A percentile compares a stretch with the other conserved stretches of the same genome.
Evolutionary conservation across 495 filamentous ascomycete genomes (phyloP).

Genomic region (Jackrogersella multiformis): DNA sequence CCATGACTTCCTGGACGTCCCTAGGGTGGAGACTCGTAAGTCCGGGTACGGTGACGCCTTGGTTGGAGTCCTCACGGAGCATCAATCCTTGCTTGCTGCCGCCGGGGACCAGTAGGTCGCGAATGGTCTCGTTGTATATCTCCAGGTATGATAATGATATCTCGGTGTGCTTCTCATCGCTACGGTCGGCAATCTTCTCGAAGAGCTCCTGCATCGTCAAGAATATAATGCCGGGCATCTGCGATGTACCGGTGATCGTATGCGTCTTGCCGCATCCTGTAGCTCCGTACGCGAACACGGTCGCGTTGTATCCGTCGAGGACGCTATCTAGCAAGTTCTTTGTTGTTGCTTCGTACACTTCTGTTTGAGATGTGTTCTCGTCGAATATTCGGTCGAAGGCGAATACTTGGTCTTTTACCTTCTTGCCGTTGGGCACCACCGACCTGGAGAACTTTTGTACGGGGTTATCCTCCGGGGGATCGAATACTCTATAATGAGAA

Average conservation of each 20-base stretch:
- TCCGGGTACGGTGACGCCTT: constrained; percentile 90
- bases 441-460: constrained; percentile 89
- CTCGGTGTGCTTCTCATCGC: constrained; percentile 86
- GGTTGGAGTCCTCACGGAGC: constrained; percentile 93
- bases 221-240: constrained; percentile 98
- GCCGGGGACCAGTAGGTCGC: constrained; percentile 88
- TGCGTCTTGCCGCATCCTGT: constrained; percentile 99
- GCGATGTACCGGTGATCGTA: constrained; percentile 93
- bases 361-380: constrained; percentile 89
- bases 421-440: constrained; percentile 84
- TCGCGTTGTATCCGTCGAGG: constrained; percentile 97
- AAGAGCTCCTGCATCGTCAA: constrained; percentile 98
- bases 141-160: constrained; percentile 95
- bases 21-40: constrained; percentile 90
- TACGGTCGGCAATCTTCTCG: constrained; percentile 88
- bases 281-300: constrained; percentile 97
- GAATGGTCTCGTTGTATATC: constrained; percentile 99
- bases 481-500: constrained; percentile 77
- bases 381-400: constrained; percentile 97
- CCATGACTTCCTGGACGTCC: constrained; percentile 93
- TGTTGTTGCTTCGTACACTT: constrained; percentile 96
- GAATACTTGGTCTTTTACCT: constrained; percentile 97
- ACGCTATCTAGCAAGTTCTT: constrained; percentile 90
- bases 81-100: constrained; percentile 88
- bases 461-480: constrained; percentile 95